Conservation (phyloP, 306 rosid genomes). For the Lathyrus aphaca region DNA sequence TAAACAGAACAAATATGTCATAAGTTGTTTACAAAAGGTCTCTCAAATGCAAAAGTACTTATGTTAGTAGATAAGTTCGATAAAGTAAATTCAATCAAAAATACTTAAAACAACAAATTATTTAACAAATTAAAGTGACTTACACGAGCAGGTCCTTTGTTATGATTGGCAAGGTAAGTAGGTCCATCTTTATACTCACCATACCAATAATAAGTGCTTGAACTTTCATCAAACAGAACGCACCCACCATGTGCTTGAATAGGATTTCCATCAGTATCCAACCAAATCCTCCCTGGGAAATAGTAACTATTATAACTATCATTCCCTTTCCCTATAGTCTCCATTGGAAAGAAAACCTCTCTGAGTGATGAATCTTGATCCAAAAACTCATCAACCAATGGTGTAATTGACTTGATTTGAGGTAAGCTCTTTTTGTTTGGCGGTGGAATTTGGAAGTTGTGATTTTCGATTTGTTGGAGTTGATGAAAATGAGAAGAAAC, state of each 20-base stretch:
- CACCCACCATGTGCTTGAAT: constrained; percentile 23
- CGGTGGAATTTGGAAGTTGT: constrained; percentile 4
- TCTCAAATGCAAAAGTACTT: neutral
- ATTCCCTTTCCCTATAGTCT: neutral
- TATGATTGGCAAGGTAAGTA: neutral
- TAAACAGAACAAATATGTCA: too few relatives aligned
- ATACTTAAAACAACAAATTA: neutral
- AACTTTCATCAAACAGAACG: constrained; percentile 9
- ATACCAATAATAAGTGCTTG: constrained; percentile 15
- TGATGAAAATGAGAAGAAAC: neutral
- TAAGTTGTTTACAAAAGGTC: neutral
- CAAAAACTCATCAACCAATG: constrained; percentile 11
- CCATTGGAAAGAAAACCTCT: constrained; percentile 8
- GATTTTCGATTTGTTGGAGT: neutral
- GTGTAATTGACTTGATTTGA: constrained; percentile 16
- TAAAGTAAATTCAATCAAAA: neutral
- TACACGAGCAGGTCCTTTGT: constrained; percentile 18
- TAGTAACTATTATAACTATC: neutral
- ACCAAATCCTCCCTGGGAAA: constrained; percentile 8
- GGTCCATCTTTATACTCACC: constrained; percentile 9
- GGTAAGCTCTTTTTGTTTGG: neutral
- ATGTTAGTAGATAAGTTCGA: neutral
- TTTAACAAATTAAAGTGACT: neutral
- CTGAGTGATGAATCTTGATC: constrained; percentile 17
- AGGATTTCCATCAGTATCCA: constrained; percentile 21